Evolutionary conservation across 306 rosid genomes (phyloP).

Genomic region (Castanopsis chinensis): DNA sequence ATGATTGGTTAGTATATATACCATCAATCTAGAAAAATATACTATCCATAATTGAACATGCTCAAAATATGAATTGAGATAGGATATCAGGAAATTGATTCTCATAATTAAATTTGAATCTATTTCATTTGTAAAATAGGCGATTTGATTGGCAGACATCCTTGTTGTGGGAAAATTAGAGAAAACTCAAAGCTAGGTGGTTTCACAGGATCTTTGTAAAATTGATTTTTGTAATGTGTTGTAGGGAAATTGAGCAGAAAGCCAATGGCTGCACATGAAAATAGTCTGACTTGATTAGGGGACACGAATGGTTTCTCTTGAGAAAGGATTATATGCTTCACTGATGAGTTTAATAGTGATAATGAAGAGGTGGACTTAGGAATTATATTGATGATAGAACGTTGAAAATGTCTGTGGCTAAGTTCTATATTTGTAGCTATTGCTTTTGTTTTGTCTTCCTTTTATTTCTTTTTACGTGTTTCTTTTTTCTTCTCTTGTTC

Average conservation of each 20-base stretch:
- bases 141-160: background rate
- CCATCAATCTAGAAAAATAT: background rate
- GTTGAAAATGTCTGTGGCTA: background rate
- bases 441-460: background rate
- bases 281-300: no score
- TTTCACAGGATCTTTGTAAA: background rate
- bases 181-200: background rate
- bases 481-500: background rate
- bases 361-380: background rate
- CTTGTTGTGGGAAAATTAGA: background rate
- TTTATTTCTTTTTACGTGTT: no score
- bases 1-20: background rate
- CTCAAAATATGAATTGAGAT: background rate
- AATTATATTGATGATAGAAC: background rate
- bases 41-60: background rate
- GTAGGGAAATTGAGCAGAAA: background rate
- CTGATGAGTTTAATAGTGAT: background rate
- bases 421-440: background rate
- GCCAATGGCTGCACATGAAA: background rate
- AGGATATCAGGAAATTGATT: background rate
- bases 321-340: background rate
- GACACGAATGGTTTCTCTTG: background rate
- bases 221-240: background rate
- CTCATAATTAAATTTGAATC: background rate
- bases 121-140: background rate